These are phyloP conservation scores for Ensete ventricosum DNA, from an alignment of 176 grass and related monocot genomes.

Conservation along the genomic window DNA sequence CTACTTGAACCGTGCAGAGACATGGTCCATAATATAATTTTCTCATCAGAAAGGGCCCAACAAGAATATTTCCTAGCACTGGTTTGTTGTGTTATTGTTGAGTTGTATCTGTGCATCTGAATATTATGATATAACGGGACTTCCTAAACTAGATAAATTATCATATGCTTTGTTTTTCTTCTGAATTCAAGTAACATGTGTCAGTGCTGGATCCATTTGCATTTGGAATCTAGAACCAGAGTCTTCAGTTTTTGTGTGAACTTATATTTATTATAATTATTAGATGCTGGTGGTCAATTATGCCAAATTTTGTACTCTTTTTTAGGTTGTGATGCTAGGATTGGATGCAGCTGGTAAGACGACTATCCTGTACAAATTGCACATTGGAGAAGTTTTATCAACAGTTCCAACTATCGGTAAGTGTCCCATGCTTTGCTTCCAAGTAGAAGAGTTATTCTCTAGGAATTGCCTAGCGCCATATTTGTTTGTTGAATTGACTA, in stretches of 20 bases:
- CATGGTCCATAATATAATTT: too few species aligned
- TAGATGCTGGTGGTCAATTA: background rate
- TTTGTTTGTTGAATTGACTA: background rate
- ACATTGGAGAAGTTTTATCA: slow-evolving; percentile 1
- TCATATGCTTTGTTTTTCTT: background rate
- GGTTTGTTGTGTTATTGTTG: too few species aligned
- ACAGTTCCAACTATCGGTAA: slow-evolving; percentile 4
- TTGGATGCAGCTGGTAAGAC: slow-evolving; percentile 14
- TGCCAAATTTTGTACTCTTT: background rate
- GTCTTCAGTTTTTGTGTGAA: background rate
- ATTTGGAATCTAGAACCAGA: background rate
- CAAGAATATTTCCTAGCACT: too few species aligned
- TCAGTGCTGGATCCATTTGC: background rate
- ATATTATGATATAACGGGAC: background rate
- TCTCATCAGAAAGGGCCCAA: too few species aligned
- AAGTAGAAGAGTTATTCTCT: background rate
- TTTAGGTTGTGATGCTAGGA: background rate
- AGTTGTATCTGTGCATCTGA: too few species aligned
- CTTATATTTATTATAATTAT: background rate
- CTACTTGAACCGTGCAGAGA: too few species aligned
- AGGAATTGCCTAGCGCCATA: background rate
- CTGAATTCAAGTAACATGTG: background rate
- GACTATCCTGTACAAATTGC: slow-evolving; percentile 5
- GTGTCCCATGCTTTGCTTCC: background rate
- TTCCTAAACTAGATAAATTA: background rate